Conservation (phyloP, 2,329 filamentous ascomycete species). For the Macrophomina pseudophaseolina region DNA sequence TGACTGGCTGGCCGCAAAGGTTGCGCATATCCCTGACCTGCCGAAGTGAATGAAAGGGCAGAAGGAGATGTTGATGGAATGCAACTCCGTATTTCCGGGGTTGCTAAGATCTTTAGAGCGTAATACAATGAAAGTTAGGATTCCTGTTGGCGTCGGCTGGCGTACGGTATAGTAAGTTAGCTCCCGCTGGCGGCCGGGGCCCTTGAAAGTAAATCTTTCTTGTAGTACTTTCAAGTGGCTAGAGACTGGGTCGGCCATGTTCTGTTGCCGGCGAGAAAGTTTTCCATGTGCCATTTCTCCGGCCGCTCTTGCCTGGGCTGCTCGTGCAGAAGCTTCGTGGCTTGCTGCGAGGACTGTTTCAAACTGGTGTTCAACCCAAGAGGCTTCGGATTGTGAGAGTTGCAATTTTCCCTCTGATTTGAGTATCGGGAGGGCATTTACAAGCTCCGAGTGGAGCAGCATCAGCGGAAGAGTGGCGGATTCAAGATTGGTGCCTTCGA, state of each 20-base stretch:
- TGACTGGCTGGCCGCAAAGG: background rate
- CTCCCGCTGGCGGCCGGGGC: background rate
- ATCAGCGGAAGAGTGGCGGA: background rate
- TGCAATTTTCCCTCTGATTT: background rate
- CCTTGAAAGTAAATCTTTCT: too few species aligned
- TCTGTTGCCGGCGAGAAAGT: too few species aligned
- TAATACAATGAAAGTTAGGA: background rate
- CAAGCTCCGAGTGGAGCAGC: background rate
- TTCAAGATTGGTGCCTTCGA: background rate
- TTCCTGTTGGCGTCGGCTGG: background rate
- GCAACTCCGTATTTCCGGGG: background rate
- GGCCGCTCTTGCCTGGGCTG: background rate
- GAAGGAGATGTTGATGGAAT: background rate
- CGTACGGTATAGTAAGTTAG: background rate
- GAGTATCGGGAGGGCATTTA: background rate
- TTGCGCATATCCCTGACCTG: background rate
- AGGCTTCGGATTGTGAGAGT: background rate
- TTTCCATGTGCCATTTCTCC: too few species aligned
- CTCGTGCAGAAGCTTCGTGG: background rate
- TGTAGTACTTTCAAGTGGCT: too few species aligned
- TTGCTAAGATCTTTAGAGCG: background rate
- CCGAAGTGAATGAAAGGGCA: background rate
- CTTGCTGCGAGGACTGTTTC: background rate
- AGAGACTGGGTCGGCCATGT: background rate
- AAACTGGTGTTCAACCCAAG: slow-evolving; percentile 1